Evolutionary conservation across 768 basidiomycete genomes (phyloP).

Genomic region (Agrocybe praecox): DNA sequence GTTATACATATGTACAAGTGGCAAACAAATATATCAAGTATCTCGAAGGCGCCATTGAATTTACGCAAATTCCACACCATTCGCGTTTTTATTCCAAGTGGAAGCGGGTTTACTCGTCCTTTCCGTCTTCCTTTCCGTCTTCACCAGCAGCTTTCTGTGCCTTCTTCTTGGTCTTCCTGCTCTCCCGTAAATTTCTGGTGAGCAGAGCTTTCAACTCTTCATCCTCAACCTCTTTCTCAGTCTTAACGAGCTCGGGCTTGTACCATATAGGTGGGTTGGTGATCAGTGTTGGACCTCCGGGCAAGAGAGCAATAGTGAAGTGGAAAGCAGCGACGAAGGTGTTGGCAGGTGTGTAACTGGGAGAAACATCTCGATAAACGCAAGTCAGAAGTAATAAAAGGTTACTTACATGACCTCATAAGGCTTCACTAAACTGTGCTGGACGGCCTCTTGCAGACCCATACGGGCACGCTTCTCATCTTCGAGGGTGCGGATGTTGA

Average conservation of each 20-base stretch:
- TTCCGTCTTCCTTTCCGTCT: no score
- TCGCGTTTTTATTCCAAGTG: not conserved
- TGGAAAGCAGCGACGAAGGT: conserved; percentile 95
- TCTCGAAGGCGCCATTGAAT: not conserved
- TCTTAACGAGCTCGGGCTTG: conserved; percentile 87
- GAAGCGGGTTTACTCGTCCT: conserved; percentile 26
- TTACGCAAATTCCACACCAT: not conserved
- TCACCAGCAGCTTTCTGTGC: conserved; percentile 54
- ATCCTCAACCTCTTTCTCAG: conserved; percentile 87
- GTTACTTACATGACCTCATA: conserved; percentile 88
- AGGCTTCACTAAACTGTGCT: conserved; percentile 91
- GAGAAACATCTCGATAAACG: not conserved
- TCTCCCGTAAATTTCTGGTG: conserved; percentile 82
- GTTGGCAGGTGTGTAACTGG: conserved; percentile 76
- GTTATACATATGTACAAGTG: conserved; percentile 8
- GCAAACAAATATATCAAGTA: conserved; percentile 1
- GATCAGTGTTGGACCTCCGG: conserved; percentile 86
- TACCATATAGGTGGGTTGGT: conserved; percentile 93
- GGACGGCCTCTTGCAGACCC: conserved; percentile 94
- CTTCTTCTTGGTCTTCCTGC: conserved; percentile 91
- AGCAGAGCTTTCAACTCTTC: conserved; percentile 82
- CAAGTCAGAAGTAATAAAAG: not conserved
- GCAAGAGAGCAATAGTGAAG: conserved; percentile 93
- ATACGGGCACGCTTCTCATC: conserved; percentile 96
- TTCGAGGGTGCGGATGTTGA: conserved; percentile 91